phyloP scores from a whole-genome alignment of 2,329 filamentous ascomycete genomes.

The Moelleriella libera region DNA sequence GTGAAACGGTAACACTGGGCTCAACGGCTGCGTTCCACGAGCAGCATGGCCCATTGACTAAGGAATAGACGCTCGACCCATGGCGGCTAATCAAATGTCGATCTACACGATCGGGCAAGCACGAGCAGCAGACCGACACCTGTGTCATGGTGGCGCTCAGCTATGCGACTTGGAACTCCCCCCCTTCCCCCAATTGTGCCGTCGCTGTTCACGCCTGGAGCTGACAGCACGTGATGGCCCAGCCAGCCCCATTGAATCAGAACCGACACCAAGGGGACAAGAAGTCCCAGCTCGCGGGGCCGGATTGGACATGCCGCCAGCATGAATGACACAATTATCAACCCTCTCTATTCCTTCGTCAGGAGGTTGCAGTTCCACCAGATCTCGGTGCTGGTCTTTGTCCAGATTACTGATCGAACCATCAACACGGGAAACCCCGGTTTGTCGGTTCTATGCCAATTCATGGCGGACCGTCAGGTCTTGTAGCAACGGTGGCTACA shows the following conservation, averaged over 20 bases:
- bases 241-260: neutral
- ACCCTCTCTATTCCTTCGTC: neutral
- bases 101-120: neutral
- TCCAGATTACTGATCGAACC: conserved; percentile 2
- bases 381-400: conserved; percentile 1
- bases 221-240: neutral
- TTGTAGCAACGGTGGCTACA: neutral
- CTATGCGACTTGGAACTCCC: neutral
- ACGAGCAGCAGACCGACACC: neutral
- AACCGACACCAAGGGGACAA: neutral
- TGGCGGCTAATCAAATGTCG: neutral
- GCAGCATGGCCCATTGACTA: neutral
- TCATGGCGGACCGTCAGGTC: neutral
- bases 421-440: conserved; percentile 2
- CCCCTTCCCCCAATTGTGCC: no score
- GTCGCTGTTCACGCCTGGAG: no score
- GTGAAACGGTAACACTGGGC: neutral
- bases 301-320: neutral
- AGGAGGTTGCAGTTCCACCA: conserved; percentile 3
- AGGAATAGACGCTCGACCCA: neutral
- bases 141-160: neutral
- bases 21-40: neutral
- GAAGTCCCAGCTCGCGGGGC: neutral
- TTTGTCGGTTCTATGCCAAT: neutral
- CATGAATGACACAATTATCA: neutral